Evolutionary conservation across 2,329 filamentous ascomycete species (phyloP).

Genomic region (Epicoccum nigrum): DNA sequence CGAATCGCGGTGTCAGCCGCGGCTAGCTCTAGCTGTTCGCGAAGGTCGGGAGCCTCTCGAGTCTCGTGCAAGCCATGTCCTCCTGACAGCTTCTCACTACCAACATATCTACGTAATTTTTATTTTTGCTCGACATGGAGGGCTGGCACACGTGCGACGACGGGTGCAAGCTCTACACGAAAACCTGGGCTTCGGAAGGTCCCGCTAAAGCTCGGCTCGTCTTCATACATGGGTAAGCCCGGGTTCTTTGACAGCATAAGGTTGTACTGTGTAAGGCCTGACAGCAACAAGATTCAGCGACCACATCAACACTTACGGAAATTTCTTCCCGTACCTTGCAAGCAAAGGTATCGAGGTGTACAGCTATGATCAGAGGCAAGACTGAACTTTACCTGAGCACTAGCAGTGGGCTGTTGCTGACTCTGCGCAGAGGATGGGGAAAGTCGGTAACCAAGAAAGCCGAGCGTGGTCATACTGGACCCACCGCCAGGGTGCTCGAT

Average conservation of each 20-base stretch:
- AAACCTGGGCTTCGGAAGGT: slow-evolving; percentile 65
- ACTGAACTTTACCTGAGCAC: neutral
- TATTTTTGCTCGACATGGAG: slow-evolving; percentile 48
- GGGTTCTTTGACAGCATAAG: too few species aligned
- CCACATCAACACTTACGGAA: slow-evolving; percentile 71
- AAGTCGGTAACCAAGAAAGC: slow-evolving; percentile 66
- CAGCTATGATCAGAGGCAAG: slow-evolving; percentile 76
- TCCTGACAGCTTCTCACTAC: neutral
- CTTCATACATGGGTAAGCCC: slow-evolving; percentile 77
- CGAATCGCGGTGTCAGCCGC: slow-evolving; percentile 11
- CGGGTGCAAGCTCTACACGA: slow-evolving; percentile 63
- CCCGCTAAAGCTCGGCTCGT: slow-evolving; percentile 72
- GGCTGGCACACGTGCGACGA: slow-evolving; percentile 59
- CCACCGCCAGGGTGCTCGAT: slow-evolving; percentile 72
- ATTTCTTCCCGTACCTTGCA: slow-evolving; percentile 74
- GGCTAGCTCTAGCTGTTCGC: neutral
- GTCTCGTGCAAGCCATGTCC: neutral
- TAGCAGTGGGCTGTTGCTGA: slow-evolving; percentile 16
- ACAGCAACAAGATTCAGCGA: slow-evolving; percentile 64
- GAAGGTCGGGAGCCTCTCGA: neutral
- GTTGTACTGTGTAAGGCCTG: too few species aligned
- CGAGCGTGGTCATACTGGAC: slow-evolving; percentile 74
- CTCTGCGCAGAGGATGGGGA: slow-evolving; percentile 74
- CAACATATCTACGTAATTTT: neutral
- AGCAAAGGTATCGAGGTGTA: slow-evolving; percentile 75